phyloP scores from a whole-genome alignment of 2,329 filamentous ascomycete species.

The Nigrospora oryzae region DNA sequence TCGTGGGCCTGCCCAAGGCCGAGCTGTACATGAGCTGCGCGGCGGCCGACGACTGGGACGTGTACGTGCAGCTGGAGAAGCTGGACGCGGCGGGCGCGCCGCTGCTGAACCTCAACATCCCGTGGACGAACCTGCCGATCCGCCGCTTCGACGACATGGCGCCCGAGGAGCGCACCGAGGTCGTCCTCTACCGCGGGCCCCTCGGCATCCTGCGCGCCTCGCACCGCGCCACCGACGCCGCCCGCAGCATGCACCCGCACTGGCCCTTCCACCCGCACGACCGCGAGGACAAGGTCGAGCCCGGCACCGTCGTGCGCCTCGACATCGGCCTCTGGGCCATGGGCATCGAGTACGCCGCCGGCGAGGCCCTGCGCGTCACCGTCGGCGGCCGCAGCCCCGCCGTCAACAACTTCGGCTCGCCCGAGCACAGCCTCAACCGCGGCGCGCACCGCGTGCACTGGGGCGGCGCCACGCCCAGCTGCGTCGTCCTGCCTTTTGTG shows the following conservation, averaged over 20 bases:
- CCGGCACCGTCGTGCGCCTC: constrained; percentile 13
- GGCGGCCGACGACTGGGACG: constrained; percentile 29
- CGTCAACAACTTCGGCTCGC: constrained; percentile 9
- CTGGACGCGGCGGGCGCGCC: constrained; percentile 6
- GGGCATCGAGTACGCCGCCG: constrained; percentile 17
- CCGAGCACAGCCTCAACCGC: constrained; percentile 7
- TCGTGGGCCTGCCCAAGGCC: constrained; percentile 34
- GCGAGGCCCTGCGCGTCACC: constrained; percentile 11
- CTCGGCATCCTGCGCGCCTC: constrained; percentile 15
- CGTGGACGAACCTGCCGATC: constrained; percentile 11
- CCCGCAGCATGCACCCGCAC: constrained; percentile 15
- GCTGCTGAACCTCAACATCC: constrained; percentile 16
- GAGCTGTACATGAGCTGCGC: constrained; percentile 31
- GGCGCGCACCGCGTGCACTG: constrained; percentile 12
- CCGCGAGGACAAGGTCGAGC: constrained; percentile 11
- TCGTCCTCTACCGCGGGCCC: constrained; percentile 15
- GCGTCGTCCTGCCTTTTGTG: constrained; percentile 9
- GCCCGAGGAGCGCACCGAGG: constrained; percentile 12
- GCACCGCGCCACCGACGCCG: constrained; percentile 12
- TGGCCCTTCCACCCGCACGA: constrained; percentile 17
- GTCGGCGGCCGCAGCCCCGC: constrained; percentile 13
- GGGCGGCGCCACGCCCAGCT: constrained; percentile 10
- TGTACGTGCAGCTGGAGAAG: constrained; percentile 33
- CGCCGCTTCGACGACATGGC: constrained; percentile 11
- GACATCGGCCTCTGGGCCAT: constrained; percentile 20